Evolutionary conservation across 345 rosid species (phyloP).

Genomic region (Populus tremula): DNA sequence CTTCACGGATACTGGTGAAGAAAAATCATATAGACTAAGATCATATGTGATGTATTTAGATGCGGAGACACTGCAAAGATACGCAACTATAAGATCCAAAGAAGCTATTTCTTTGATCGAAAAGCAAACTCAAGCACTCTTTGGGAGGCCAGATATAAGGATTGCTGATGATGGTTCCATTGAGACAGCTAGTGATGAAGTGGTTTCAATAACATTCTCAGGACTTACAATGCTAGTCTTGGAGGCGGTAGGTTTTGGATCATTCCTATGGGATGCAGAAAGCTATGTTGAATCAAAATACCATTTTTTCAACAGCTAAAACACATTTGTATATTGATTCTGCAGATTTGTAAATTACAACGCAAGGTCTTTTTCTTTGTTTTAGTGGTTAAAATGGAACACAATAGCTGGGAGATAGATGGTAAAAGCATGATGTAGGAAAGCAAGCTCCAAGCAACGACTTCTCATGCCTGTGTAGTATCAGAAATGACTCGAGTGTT

Average conservation of each 20-base stretch:
- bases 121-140: constrained; percentile 89
- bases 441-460: background rate
- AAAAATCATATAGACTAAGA: constrained; percentile 51
- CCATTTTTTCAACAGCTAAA: constrained; percentile 58
- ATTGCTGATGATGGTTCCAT: constrained; percentile 73
- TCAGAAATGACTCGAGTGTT: background rate
- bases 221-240: constrained; percentile 81
- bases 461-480: background rate
- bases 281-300: constrained; percentile 77
- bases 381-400: background rate
- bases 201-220: constrained; percentile 50
- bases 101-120: constrained; percentile 80
- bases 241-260: constrained; percentile 90
- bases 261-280: constrained; percentile 91
- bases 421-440: background rate
- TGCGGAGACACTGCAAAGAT: constrained; percentile 85
- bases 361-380: background rate
- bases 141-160: constrained; percentile 75
- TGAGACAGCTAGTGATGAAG: constrained; percentile 60
- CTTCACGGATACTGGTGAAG: constrained; percentile 33
- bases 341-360: background rate
- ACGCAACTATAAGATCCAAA: constrained; percentile 82
- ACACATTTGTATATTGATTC: background rate
- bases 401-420: background rate
- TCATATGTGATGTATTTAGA: constrained; percentile 83